Evolutionary conservation across 1,284 basidiomycete genomes (phyloP), one percentile per base, ranked within the genome.

Genomic region (Neolentinus lepideus): DNA sequence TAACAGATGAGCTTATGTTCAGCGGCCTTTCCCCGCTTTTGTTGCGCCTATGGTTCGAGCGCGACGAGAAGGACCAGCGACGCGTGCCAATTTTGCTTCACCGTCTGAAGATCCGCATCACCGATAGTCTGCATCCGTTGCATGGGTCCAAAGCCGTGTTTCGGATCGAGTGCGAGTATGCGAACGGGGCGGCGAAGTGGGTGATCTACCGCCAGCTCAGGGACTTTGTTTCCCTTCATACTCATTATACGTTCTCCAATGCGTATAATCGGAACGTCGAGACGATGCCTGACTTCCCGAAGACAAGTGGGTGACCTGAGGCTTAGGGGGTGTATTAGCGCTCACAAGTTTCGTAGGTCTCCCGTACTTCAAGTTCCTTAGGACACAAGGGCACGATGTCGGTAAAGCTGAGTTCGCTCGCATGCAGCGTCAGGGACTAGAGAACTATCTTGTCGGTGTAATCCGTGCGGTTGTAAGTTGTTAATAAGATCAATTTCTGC

Each of bases 101-200:
- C 66, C 85, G 92, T 51, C 74, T 97, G 29, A 84, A 88, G 54
- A 85, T 95, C 56, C 83, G 88, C 9, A 81, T 96, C 56, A 92
- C 87, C 63, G 92, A 95, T 70, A 91, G 90, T 60, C 69, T 96
- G 52, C 85, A 95, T 70, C 88, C 92, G 2, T 74, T 90, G 60
- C 81, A 91, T 63, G 81, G 83, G 29, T 76, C 84, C 54, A 92
- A 90, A 64, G 84, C 90, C 3, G 85, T 94, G 2, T 97, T 95
- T 69, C 83, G 93, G 19, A 94, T 97, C 62, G 94, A 97, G 70
- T 96, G 95, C 71, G 92, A 97, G 71, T 98, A 99, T 66, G 96
- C 93, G 1, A 94, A 97, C 61, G 92, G 93, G n/a, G 87, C 88
- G 2, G 86, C 89, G 56, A 86, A 92, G 68, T 99, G 97, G 96